phyloP scores from a whole-genome alignment of 441 rosid genomes.

The Mallotus japonicus region DNA sequence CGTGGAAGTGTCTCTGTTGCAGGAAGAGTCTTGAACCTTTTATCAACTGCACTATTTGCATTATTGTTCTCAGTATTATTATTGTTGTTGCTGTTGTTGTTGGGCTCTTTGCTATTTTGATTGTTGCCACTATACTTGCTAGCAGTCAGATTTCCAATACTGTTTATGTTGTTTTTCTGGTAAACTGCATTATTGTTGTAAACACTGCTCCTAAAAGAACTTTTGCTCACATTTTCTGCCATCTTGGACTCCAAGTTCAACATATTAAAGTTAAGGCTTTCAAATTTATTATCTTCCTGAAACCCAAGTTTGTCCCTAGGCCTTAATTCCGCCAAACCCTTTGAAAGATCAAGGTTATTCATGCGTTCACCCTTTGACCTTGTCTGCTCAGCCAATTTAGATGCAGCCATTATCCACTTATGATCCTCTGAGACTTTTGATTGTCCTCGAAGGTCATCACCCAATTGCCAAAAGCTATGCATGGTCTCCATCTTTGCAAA shows the following conservation, averaged over 20 bases:
- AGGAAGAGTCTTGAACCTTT: conserved; percentile 95
- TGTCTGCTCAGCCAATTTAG: conserved; percentile 91
- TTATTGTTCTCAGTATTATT: conserved; percentile 45
- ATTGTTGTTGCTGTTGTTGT: conserved; percentile 38
- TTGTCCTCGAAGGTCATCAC: conserved; percentile 92
- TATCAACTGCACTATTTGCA: conserved; percentile 56
- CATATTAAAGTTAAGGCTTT: conserved; percentile 68
- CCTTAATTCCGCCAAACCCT: conserved; percentile 58
- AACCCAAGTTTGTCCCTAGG: conserved; percentile 59
- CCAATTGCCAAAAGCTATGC: conserved; percentile 86
- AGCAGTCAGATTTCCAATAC: conserved; percentile 38
- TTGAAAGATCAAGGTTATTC: conserved; percentile 91
- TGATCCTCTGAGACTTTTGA: conserved; percentile 84
- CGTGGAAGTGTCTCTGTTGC: conserved; percentile 89
- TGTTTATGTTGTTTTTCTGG: conserved; percentile 59
- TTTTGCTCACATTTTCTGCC: conserved; percentile 51
- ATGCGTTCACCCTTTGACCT: conserved; percentile 73
- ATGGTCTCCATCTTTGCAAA: conserved; percentile 54
- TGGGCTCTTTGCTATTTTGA: conserved; percentile 51
- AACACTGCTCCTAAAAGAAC: conserved; percentile 47
- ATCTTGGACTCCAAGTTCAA: conserved; percentile 68
- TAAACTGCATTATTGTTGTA: conserved; percentile 65
- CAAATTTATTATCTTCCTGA: conserved; percentile 79
- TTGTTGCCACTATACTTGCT: conserved; percentile 71
- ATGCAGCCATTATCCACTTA: conserved; percentile 81